A percentile compares a stretch with the other conserved stretches of the same genome.
Conservation (phyloP, 805 yeast genomes). For the Hanseniaspora nectarophila region DNA sequence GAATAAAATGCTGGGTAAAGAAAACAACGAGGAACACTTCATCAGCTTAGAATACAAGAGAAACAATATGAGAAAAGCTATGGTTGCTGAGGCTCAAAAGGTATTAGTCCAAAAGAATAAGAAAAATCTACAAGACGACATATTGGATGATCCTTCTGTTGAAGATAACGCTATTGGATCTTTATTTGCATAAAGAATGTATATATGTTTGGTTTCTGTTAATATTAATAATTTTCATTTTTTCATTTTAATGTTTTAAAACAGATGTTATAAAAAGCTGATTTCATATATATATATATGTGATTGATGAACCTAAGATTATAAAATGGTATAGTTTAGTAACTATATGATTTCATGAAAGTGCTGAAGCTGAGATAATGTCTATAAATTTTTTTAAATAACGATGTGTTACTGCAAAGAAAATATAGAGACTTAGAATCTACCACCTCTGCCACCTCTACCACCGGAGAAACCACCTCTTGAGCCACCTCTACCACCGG, state of each 20-base stretch:
- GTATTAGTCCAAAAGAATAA: constrained; percentile 39
- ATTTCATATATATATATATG: background rate
- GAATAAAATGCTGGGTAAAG: constrained; percentile 23
- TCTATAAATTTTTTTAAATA: background rate
- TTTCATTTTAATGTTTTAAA: background rate
- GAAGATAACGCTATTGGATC: constrained; percentile 57
- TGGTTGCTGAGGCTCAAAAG: constrained; percentile 45
- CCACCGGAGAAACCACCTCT: constrained; percentile 11
- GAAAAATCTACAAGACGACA: constrained; percentile 36
- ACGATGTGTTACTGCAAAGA: background rate
- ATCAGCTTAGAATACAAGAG: constrained; percentile 24
- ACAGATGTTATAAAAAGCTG: no score
- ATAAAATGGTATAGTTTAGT: background rate
- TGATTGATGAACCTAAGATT: background rate
- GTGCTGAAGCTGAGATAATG: background rate
- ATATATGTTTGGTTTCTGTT: no score
- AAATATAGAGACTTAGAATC: background rate
- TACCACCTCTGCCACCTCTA: constrained; percentile 19
- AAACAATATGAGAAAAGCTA: constrained; percentile 32
- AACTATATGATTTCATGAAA: background rate
- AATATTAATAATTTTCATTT: no score
- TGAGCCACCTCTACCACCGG: constrained; percentile 15
- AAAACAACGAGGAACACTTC: constrained; percentile 31
- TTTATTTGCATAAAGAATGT: constrained; percentile 35
- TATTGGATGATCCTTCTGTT: constrained; percentile 59